These are phyloP conservation scores for Suhomyces chickasaworum DNA, from an alignment of 1,139 yeast genomes.

Conservation along the genomic window DNA sequence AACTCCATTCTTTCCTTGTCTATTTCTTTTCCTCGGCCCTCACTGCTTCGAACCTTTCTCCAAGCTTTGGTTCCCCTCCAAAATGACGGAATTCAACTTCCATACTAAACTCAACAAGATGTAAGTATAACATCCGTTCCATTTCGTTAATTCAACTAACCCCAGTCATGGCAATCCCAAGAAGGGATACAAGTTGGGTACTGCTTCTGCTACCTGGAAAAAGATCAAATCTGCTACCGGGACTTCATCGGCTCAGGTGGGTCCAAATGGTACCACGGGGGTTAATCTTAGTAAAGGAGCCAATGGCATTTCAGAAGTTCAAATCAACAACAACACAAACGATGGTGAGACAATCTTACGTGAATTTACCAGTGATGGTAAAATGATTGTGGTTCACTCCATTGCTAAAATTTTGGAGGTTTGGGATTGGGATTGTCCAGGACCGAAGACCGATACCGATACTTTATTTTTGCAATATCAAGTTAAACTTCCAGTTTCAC, in stretches of 20 bases:
- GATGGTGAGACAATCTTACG: neutral
- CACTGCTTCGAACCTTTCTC: neutral
- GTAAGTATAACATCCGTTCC: slow-evolving; percentile 14
- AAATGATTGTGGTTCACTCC: slow-evolving; percentile 41
- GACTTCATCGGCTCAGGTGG: slow-evolving; percentile 1
- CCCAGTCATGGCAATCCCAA: slow-evolving; percentile 22
- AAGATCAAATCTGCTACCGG: slow-evolving; percentile 41
- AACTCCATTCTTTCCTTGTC: slow-evolving; percentile 2
- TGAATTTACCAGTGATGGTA: slow-evolving; percentile 35
- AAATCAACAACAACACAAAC: neutral
- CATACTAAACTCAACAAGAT: slow-evolving; percentile 18
- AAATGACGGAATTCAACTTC: slow-evolving; percentile 17
- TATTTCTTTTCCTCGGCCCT: neutral
- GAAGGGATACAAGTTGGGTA: slow-evolving; percentile 42
- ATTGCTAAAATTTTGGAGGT: slow-evolving; percentile 36
- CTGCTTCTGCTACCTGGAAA: slow-evolving; percentile 49
- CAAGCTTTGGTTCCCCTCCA: neutral
- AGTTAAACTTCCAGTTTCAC: neutral
- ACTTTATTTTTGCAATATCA: slow-evolving; percentile 33
- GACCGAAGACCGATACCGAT: slow-evolving; percentile 27
- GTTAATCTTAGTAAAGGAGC: neutral
- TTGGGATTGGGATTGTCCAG: slow-evolving; percentile 53
- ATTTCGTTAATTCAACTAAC: slow-evolving; percentile 12
- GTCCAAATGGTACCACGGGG: neutral
- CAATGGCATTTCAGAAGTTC: neutral